Conservation (phyloP, 2,329 filamentous ascomycete genomes). For the Monilinia polystroma region DNA sequence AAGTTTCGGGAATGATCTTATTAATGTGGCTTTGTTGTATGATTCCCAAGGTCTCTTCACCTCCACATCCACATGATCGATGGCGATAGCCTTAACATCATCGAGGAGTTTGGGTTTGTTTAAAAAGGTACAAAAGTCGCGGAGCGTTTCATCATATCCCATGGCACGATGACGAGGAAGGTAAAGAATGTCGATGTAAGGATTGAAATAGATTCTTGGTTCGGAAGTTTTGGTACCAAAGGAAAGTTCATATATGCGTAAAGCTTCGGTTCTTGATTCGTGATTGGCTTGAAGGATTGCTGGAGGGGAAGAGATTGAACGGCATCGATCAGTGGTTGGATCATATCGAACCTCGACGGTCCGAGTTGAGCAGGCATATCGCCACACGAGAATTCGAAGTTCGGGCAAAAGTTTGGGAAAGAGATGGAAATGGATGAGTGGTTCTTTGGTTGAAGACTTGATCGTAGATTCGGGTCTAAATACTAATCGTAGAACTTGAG, state of each 20-base stretch:
- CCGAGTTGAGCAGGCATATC: slow-evolving; percentile 32
- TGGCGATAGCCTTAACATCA: slow-evolving; percentile 44
- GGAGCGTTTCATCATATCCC: slow-evolving; percentile 41
- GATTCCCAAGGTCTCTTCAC: slow-evolving; percentile 51
- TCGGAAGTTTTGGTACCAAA: slow-evolving; percentile 41
- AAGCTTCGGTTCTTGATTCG: slow-evolving; percentile 47
- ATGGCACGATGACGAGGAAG: slow-evolving; percentile 41
- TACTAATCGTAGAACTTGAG: slow-evolving; percentile 9
- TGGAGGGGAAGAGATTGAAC: slow-evolving; percentile 43
- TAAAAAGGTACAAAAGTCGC: slow-evolving; percentile 45
- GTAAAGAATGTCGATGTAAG: slow-evolving; percentile 37
- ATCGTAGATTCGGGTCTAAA: slow-evolving; percentile 6
- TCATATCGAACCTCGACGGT: slow-evolving; percentile 41
- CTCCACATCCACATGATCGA: slow-evolving; percentile 48
- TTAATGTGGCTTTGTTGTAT: slow-evolving; percentile 50
- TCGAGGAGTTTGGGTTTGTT: slow-evolving; percentile 37
- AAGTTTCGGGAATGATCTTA: slow-evolving; percentile 44
- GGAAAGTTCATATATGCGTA: slow-evolving; percentile 42
- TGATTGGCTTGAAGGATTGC: slow-evolving; percentile 45
- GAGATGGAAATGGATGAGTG: slow-evolving; percentile 29
- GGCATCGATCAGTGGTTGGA: slow-evolving; percentile 35
- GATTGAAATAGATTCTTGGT: slow-evolving; percentile 36
- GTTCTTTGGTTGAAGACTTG: not conserved
- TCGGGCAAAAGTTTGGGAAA: slow-evolving; percentile 37
- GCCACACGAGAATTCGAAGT: slow-evolving; percentile 37